Conservation (phyloP, 495 filamentous ascomycete genomes). For the Aspergillus saccharolyticus region DNA sequence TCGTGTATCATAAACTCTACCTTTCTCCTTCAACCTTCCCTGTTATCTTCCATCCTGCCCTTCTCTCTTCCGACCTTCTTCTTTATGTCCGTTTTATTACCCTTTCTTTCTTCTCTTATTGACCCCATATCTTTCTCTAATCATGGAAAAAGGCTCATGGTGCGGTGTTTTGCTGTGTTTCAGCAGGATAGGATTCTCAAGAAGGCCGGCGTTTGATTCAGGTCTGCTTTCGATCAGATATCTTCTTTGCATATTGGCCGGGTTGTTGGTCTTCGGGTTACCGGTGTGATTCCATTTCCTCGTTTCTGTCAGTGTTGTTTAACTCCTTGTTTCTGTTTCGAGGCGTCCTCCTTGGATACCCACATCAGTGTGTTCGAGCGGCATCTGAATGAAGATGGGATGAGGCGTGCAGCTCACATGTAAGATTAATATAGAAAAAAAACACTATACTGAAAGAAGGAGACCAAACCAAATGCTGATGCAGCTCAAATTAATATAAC, state of each 20-base stretch:
- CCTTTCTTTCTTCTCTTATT: neutral
- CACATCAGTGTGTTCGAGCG: slow-evolving; percentile 19
- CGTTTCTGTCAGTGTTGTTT: slow-evolving; percentile 12
- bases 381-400: slow-evolving; percentile 18
- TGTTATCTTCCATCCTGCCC: slow-evolving; percentile 4
- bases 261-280: slow-evolving; percentile 19
- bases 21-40: slow-evolving; percentile 6
- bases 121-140: slow-evolving; percentile 17
- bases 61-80: slow-evolving; percentile 15
- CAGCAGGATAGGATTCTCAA: slow-evolving; percentile 31
- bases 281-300: slow-evolving; percentile 14
- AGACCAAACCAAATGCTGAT: neutral
- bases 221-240: slow-evolving; percentile 18
- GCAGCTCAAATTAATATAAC: neutral
- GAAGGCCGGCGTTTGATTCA: slow-evolving; percentile 37
- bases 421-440: slow-evolving; percentile 29
- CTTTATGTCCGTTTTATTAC: slow-evolving; percentile 6
- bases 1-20: slow-evolving; percentile 39
- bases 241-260: slow-evolving; percentile 21
- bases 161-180: slow-evolving; percentile 40
- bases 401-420: slow-evolving; percentile 20
- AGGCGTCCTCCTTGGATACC: slow-evolving; percentile 30
- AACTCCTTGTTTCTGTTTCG: slow-evolving; percentile 7
- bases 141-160: slow-evolving; percentile 36
- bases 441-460: neutral